These are phyloP conservation scores for Pueraria montana DNA, from an alignment of 306 rosid genomes.

Conservation along the genomic window DNA sequence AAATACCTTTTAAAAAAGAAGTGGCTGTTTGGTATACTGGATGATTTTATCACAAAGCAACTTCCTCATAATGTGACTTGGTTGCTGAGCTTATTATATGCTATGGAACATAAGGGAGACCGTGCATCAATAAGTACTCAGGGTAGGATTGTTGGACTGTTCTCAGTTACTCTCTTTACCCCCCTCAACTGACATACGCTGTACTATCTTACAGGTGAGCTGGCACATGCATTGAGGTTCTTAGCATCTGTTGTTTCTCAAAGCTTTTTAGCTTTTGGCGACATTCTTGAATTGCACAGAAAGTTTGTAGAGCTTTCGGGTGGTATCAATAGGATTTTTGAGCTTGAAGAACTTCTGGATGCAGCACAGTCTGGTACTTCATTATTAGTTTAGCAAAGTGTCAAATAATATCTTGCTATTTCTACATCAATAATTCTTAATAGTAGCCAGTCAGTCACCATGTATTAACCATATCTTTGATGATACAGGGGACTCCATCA, in stretches of 20 bases:
- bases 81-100: slow-evolving; percentile 96
- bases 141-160: slow-evolving; percentile 64
- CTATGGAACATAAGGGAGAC: slow-evolving; percentile 91
- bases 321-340: slow-evolving; percentile 87
- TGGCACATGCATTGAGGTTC: slow-evolving; percentile 98
- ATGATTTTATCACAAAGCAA: slow-evolving; percentile 96
- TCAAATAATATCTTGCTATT: slow-evolving; percentile 17
- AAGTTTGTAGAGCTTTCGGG: slow-evolving; percentile 96
- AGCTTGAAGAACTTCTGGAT: slow-evolving; percentile 90
- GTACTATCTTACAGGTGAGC: slow-evolving; percentile 73
- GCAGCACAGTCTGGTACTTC: slow-evolving; percentile 86
- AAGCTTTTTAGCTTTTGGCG: slow-evolving; percentile 99
- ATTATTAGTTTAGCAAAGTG: slow-evolving; percentile 17
- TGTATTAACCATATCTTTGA: slow-evolving; percentile 41
- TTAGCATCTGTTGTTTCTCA: slow-evolving; percentile 98
- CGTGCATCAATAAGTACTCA: slow-evolving; percentile 83
- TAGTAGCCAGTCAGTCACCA: slow-evolving; percentile 29
- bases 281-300: slow-evolving; percentile 92
- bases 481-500: slow-evolving; percentile 57
- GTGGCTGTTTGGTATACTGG: slow-evolving; percentile 91
- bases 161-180: slow-evolving; percentile 24
- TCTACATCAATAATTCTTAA: slow-evolving; percentile 35
- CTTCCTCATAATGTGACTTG: slow-evolving; percentile 99
- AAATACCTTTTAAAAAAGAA: slow-evolving; percentile 76
- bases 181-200: slow-evolving; percentile 24